These are phyloP conservation scores for Gossypium ekmanianum DNA, from an alignment of 345 rosid genomes.

Conservation along the genomic window DNA sequence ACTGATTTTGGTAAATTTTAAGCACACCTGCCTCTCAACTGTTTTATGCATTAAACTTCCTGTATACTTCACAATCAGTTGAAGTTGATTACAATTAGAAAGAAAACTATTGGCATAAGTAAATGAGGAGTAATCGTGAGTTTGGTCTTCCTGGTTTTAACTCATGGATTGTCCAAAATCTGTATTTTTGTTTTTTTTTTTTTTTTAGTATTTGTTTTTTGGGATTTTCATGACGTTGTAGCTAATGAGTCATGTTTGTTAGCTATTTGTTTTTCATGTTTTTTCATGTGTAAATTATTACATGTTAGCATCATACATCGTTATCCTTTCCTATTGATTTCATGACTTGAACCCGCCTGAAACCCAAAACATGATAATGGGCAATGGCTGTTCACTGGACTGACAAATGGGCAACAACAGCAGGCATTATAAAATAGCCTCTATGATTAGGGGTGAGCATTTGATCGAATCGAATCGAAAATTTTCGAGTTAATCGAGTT, in stretches of 20 bases:
- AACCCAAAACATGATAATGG: neutral
- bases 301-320: neutral
- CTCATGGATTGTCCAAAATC: neutral
- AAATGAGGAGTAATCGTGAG: neutral
- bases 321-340: too few species aligned
- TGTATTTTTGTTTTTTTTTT: too few species aligned
- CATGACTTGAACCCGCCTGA: neutral
- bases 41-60: constrained; percentile 5
- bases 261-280: neutral
- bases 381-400: too few species aligned
- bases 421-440: too few species aligned
- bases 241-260: too few species aligned
- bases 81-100: constrained; percentile 19
- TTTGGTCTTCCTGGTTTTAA: neutral
- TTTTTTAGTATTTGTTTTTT: too few species aligned
- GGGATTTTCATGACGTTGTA: too few species aligned
- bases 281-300: neutral
- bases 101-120: constrained; percentile 10
- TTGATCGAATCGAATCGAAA: too few species aligned
- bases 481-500: too few species aligned
- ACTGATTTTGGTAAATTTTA: neutral
- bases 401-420: too few species aligned
- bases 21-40: neutral
- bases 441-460: too few species aligned
- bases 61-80: neutral